Evolutionary conservation across 495 filamentous ascomycete genomes (phyloP).

Genomic region (Penicillium verhagenii): DNA sequence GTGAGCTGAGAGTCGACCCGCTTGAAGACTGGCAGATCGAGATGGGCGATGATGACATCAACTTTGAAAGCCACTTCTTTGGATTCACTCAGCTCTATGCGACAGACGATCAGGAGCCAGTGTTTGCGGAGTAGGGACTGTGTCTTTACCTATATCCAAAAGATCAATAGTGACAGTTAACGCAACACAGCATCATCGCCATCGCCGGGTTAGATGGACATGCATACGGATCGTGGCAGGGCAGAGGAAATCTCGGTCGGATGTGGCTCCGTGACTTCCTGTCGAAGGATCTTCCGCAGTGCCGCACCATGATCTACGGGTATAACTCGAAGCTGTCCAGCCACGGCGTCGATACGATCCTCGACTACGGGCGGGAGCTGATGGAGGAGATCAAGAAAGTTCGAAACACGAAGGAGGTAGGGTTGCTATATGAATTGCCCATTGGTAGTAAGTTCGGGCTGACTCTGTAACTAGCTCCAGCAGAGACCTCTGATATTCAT

Average conservation of each 20-base stretch:
- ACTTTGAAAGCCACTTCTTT: conserved; percentile 16
- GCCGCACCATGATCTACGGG: conserved; percentile 35
- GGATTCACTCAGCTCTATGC: conserved; percentile 15
- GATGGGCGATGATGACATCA: conserved; percentile 9
- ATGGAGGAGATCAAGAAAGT: conserved; percentile 19
- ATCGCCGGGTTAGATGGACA: conserved; percentile 21
- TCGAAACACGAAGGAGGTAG: conserved; percentile 15
- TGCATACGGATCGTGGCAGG: conserved; percentile 36
- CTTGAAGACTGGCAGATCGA: conserved; percentile 12
- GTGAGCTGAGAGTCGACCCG: conserved; percentile 9
- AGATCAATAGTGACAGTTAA: neutral
- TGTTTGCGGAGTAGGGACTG: conserved; percentile 10
- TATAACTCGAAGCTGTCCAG: conserved; percentile 34
- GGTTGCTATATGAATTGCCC: neutral
- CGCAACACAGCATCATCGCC: conserved; percentile 28
- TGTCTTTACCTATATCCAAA: conserved; percentile 4
- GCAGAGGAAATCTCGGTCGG: conserved; percentile 18
- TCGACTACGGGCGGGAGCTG: conserved; percentile 26
- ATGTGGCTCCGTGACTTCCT: conserved; percentile 44
- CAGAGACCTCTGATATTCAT: conserved; percentile 28
- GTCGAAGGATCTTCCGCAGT: conserved; percentile 26
- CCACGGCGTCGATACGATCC: conserved; percentile 13
- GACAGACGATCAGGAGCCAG: conserved; percentile 7
- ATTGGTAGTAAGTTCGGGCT: neutral
- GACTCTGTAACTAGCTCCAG: conserved; percentile 9